Base-by-base conservation (phyloP, 139 green algal genomes). In the Micromonas commoda region DNA sequence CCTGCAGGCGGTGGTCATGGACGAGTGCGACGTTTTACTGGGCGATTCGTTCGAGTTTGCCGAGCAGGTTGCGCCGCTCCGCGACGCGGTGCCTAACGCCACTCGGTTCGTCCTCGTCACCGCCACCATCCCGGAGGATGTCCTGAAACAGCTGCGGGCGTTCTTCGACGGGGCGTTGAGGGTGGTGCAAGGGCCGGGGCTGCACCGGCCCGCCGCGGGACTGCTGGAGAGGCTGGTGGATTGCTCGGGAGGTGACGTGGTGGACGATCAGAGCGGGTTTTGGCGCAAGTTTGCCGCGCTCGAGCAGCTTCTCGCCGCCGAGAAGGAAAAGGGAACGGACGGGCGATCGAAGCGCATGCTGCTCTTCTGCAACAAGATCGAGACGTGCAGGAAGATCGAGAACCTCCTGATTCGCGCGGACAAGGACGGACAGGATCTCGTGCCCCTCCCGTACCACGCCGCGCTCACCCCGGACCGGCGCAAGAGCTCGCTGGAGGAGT, bases 21-120 rank as follows among this genome's bases (percentile, higher is more conserved):
- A 97, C 80, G 92, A 97, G 84, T 89, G 89, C 72, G 92, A 97
- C 73, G 86, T 96, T 64, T 87, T 97, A 78, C 83, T 94, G 80
- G 90, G 90, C 85, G 79, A 80, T 31, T 28, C n/a, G 1, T 65
- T 61, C 60, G 80, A 73, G 33, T 81, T 84, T 57, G 37, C 45
- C 63, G 21, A 77, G 53, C 57, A 81, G 33, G 67, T 77, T 2
- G 39, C 5, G 39, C 39, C 69, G 71, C 60, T 69, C 38, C 61
- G 35, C 34, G 31, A 60, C 24, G 73, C 51, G 19, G 1, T 54
- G 24, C 32, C 54, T 5, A 9, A 6, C 3, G 23, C 5, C 31
- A 83, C 69, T 45, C 85, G 85, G 64, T 89, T 91, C 28, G 82
- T 94, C 71, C 77, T 95, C 64, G 91, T 91, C 26, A 96, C 87